Evolutionary conservation across 352 stramenopile genomes (phyloP).

Genomic region (Phytophthora europaea): DNA sequence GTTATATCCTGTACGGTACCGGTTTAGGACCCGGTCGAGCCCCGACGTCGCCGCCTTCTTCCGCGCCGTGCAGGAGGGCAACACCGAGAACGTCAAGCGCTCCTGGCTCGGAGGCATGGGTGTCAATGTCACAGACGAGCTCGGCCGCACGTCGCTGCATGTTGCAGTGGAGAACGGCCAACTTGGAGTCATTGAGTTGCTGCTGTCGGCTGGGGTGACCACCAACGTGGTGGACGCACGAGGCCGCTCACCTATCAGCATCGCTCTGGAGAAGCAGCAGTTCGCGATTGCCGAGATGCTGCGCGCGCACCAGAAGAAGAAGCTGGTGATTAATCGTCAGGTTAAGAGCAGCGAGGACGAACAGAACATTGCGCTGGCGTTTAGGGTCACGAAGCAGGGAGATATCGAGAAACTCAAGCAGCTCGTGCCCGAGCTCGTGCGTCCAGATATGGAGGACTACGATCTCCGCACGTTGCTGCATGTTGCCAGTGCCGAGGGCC

Average conservation of each 20-base stretch:
- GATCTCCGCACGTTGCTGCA: constrained; percentile 79
- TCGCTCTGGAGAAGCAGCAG: constrained; percentile 70
- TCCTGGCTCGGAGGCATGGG: constrained; percentile 73
- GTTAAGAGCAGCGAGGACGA: constrained; percentile 49
- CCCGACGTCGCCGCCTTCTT: constrained; percentile 63
- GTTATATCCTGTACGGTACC: constrained; percentile 1
- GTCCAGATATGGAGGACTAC: constrained; percentile 79
- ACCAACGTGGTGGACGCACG: constrained; percentile 61
- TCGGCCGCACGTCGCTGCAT: constrained; percentile 77
- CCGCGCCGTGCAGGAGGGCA: constrained; percentile 63
- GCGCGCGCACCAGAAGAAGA: constrained; percentile 66
- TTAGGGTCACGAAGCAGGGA: constrained; percentile 64
- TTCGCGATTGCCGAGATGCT: constrained; percentile 74
- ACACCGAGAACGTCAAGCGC: constrained; percentile 83
- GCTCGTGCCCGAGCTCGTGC: constrained; percentile 68
- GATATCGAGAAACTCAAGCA: constrained; percentile 56
- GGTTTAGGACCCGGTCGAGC: constrained; percentile 42
- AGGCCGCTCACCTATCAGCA: constrained; percentile 72
- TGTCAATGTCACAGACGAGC: constrained; percentile 66
- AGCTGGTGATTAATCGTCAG: constrained; percentile 38
- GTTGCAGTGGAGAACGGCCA: constrained; percentile 79
- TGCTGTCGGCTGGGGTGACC: constrained; percentile 78
- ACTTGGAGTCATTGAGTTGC: constrained; percentile 76
- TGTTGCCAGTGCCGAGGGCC: constrained; percentile 77
- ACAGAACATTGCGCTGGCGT: constrained; percentile 60